These are phyloP conservation scores for Hypoxylon sp. DNA, from an alignment of 2,329 filamentous ascomycete species.

Conservation along the genomic window DNA sequence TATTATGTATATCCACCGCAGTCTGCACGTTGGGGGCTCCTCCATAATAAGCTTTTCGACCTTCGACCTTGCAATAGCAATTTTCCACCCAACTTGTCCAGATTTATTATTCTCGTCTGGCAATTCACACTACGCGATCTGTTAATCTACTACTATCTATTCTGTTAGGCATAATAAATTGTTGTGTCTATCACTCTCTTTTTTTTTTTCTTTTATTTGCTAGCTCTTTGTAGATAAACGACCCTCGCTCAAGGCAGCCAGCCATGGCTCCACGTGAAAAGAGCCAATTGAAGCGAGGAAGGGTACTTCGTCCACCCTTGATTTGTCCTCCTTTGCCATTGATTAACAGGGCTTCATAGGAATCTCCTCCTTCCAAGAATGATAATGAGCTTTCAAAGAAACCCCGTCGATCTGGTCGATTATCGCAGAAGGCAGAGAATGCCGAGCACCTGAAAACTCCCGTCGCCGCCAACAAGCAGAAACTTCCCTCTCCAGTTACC, in stretches of 20 bases:
- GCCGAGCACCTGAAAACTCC: conserved; percentile 68
- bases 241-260: conserved; percentile 36
- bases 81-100: conserved; percentile 21
- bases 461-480: conserved; percentile 71
- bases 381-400: conserved; percentile 80
- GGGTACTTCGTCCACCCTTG: conserved; percentile 65
- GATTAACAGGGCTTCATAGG: conserved; percentile 47
- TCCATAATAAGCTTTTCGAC: conserved; percentile 30
- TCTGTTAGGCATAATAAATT: conserved; percentile 10
- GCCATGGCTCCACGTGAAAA: conserved; percentile 78
- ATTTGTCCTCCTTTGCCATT: conserved; percentile 7
- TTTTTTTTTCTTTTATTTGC: conserved; percentile 5
- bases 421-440: conserved; percentile 67
- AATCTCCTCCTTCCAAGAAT: conserved; percentile 70
- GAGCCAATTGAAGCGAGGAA: conserved; percentile 86
- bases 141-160: conserved; percentile 5
- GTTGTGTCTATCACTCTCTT: not conserved
- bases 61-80: conserved; percentile 20
- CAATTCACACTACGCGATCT: not conserved
- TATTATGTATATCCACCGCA: conserved; percentile 25
- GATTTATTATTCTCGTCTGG: not conserved
- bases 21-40: conserved; percentile 25
- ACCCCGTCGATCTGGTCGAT: conserved; percentile 81
- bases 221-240: conserved; percentile 12
- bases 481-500: conserved; percentile 87